These are phyloP conservation scores for Fusarium secorum DNA, from an alignment of 2,329 filamentous ascomycete species.

Conservation along the genomic window DNA sequence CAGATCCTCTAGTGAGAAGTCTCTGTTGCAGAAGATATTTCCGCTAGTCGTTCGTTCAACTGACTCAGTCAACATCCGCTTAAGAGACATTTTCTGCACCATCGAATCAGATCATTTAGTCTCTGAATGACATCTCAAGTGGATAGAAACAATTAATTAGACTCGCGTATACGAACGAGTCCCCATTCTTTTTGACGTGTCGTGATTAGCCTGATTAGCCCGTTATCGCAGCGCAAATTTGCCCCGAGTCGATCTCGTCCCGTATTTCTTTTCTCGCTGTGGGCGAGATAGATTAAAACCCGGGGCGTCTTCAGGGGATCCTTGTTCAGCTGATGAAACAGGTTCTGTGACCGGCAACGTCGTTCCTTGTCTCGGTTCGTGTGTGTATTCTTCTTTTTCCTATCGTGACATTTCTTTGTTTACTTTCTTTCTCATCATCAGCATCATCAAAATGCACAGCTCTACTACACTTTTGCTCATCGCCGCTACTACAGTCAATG, in stretches of 20 bases:
- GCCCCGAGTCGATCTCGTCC: neutral
- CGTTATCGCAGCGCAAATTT: neutral
- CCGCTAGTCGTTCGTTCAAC: neutral
- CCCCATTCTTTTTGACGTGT: neutral
- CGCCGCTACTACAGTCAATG: neutral
- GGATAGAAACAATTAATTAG: neutral
- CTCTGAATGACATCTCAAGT: neutral
- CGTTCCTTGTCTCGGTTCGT: neutral
- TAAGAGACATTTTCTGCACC: neutral
- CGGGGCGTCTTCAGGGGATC: neutral
- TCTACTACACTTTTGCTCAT: neutral
- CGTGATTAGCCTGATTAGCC: neutral
- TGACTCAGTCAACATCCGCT: neutral
- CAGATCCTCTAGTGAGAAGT: neutral
- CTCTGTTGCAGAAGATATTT: neutral
- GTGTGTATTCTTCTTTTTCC: neutral
- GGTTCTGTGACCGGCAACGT: neutral
- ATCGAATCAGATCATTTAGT: neutral
- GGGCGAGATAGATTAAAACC: neutral
- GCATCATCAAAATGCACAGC: neutral
- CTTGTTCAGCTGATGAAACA: neutral
- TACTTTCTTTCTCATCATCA: neutral
- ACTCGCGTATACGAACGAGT: neutral
- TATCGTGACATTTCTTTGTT: neutral
- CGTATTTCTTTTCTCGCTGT: neutral